Conservation (phyloP, 495 filamentous ascomycete species). For the Penicillium ucsense region DNA sequence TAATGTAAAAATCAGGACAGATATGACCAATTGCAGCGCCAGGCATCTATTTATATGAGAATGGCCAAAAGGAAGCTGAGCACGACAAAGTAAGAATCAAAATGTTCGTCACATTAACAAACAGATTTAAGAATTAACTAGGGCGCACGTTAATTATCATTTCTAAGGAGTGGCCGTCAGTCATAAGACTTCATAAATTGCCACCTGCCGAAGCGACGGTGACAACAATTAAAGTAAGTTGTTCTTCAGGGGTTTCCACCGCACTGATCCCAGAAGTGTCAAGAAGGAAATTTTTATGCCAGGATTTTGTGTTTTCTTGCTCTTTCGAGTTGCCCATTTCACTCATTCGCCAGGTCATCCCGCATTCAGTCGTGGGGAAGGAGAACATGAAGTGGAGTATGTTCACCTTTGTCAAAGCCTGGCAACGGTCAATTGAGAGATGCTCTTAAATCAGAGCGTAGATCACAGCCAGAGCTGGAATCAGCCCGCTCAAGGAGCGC, state of each 20-base stretch:
- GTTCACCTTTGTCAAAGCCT: no score
- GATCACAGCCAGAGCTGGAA: conserved; percentile 13
- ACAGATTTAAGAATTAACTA: neutral
- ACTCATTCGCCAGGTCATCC: neutral
- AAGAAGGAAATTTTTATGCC: conserved; percentile 8
- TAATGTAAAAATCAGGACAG: no score
- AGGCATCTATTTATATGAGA: no score
- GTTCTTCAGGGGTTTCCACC: neutral
- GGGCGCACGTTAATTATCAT: conserved; percentile 1
- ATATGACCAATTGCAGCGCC: no score
- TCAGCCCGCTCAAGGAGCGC: conserved; percentile 10
- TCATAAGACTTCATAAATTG: conserved; percentile 5
- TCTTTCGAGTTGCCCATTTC: neutral
- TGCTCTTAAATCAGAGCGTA: conserved; percentile 10
- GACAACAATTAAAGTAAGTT: conserved; percentile 1
- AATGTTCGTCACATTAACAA: no score
- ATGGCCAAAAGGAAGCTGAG: no score
- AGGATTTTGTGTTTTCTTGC: conserved; percentile 1
- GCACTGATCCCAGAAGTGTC: neutral
- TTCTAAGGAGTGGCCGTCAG: conserved; percentile 9
- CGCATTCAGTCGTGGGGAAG: neutral
- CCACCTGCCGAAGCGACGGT: conserved; percentile 1
- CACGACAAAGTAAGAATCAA: no score
- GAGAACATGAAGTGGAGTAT: no score
- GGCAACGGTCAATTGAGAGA: no score